Percentiles rank a stretch among this genome's conserved stretches.
phyloP scores from a whole-genome alignment of 495 filamentous ascomycete species.

The Podospora tetraspora region DNA sequence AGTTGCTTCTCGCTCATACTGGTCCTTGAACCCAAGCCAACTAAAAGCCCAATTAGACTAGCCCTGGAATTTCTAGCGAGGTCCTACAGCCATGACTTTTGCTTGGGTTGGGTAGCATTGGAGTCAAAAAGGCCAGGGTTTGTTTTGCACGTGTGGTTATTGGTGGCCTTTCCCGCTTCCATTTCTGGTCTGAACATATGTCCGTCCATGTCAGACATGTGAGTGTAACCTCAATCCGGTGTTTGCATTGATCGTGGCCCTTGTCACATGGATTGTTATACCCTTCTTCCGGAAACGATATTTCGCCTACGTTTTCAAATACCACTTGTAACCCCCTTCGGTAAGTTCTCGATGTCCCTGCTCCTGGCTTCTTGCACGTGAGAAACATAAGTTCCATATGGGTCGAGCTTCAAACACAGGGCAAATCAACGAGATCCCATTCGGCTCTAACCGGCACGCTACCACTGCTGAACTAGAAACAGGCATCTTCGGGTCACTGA shows the following conservation, averaged over 20 bases:
- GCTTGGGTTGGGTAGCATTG: neutral
- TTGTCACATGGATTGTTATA: no score
- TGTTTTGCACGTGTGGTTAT: neutral
- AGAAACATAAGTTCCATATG: no score
- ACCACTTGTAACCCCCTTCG: no score
- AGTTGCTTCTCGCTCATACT: no score
- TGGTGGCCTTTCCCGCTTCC: neutral
- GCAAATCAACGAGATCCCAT: neutral
- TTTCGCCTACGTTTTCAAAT: no score
- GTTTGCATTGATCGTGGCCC: neutral
- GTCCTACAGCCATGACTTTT: neutral
- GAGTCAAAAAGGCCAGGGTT: neutral
- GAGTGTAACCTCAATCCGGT: neutral
- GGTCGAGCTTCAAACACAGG: no score
- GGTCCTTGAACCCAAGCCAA: neutral
- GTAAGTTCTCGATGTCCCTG: no score
- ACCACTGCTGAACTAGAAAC: neutral
- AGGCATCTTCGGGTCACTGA: neutral
- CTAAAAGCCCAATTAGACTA: no score
- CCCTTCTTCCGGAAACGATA: no score
- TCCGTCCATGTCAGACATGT: neutral
- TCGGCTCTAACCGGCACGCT: accelerated
- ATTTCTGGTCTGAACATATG: neutral
- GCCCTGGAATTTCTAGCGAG: no score
- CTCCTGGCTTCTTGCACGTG: no score